Percentiles rank a stretch among this genome's conserved stretches.
Conservation (phyloP, 1,139 yeast species). For the Waltiozyma solani region DNA sequence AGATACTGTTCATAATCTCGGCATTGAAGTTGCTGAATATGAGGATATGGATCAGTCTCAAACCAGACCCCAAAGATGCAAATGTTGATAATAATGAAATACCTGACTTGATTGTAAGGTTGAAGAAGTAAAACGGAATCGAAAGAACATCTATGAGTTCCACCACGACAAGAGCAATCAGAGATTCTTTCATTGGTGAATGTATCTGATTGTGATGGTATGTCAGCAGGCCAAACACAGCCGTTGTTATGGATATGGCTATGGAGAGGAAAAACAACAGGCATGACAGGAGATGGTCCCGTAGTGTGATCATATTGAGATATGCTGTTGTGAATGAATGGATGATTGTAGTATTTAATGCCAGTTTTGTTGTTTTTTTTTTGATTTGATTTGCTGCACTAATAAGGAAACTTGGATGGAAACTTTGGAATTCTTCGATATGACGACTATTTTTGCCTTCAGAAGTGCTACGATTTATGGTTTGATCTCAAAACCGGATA, state of each 20-base stretch:
- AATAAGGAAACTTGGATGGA: too few relatives aligned
- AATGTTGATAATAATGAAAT: constrained; percentile 5
- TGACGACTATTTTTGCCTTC: too few relatives aligned
- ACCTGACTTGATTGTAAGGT: not conserved
- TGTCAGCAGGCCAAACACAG: not conserved
- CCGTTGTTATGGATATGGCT: not conserved
- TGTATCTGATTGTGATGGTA: not conserved
- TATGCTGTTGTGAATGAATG: not conserved
- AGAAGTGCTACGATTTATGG: too few relatives aligned
- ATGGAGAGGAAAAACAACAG: not conserved
- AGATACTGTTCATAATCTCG: not conserved
- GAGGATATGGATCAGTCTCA: constrained; percentile 8
- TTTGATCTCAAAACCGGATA: too few relatives aligned
- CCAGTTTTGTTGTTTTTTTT: too few relatives aligned
- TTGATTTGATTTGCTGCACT: too few relatives aligned
- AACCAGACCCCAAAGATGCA: constrained; percentile 17
- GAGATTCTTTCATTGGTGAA: not conserved
- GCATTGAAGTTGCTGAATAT: not conserved
- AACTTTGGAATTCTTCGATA: too few relatives aligned
- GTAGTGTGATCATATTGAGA: not conserved
- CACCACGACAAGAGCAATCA: not conserved
- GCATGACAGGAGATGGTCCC: not conserved
- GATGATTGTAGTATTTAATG: too few relatives aligned
- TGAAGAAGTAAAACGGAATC: constrained; percentile 2
- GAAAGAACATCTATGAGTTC: not conserved